Conservation (phyloP, 2,329 filamentous ascomycete species). For the Ophiostoma himal-ulmi region DNA sequence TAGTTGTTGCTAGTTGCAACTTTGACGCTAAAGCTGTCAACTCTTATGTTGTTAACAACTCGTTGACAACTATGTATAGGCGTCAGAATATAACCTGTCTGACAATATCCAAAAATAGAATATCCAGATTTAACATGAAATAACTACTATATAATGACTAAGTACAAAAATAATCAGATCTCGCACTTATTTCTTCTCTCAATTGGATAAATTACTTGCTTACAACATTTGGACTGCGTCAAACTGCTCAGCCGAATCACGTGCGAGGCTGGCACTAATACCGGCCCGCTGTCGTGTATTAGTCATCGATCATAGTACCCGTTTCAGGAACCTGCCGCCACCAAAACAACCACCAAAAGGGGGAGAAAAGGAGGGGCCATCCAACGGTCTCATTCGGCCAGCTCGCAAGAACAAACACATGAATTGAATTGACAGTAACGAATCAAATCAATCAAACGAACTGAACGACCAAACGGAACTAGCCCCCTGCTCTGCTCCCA, state of each 20-base stretch:
- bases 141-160: background rate
- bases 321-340: background rate
- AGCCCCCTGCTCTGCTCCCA: background rate
- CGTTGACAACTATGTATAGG: background rate
- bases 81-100: background rate
- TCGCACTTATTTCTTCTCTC: background rate
- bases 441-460: background rate
- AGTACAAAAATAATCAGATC: background rate
- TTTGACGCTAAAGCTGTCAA: background rate
- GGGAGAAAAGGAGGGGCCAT: conserved; percentile 12
- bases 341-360: conserved; percentile 3
- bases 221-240: background rate
- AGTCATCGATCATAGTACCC: background rate
- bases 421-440: background rate
- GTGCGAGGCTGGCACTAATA: conserved; percentile 7
- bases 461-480: background rate
- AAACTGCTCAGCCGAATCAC: background rate
- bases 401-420: background rate
- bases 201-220: background rate
- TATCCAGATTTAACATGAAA: too few species aligned
- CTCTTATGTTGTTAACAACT: background rate
- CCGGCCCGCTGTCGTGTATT: background rate
- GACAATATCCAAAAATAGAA: too few species aligned
- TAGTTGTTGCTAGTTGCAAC: background rate
- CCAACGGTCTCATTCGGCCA: conserved; percentile 3